Percentiles rank a stretch among this genome's conserved stretches.
Conservation (phyloP, 306 rosid species). For the Cicer cuneatum region DNA sequence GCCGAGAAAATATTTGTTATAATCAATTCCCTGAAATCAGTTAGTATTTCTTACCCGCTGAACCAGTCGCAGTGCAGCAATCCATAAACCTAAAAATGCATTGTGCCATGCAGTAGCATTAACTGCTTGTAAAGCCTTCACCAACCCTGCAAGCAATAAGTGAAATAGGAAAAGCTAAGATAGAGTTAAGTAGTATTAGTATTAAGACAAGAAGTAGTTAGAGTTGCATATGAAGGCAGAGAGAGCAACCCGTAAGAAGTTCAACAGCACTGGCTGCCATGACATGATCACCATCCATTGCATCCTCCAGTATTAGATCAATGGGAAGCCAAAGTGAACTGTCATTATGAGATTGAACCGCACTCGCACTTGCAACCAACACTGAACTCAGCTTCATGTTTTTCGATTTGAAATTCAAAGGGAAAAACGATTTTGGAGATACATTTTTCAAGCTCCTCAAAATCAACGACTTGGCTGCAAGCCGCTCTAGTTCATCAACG, state of each 20-base stretch:
- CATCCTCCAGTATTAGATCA: constrained; percentile 93
- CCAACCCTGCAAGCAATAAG: constrained; percentile 65
- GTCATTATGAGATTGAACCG: constrained; percentile 67
- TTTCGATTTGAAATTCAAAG: constrained; percentile 57
- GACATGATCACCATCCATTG: constrained; percentile 90
- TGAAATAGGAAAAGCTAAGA: constrained; percentile 7
- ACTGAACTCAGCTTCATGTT: constrained; percentile 65
- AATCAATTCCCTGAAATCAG: constrained; percentile 21
- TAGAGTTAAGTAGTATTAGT: no score
- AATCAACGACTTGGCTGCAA: constrained; percentile 66
- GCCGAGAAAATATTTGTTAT: neutral
- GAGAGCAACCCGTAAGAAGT: constrained; percentile 40
- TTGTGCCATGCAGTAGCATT: constrained; percentile 89
- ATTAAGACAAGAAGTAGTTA: neutral
- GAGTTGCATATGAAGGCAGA: neutral
- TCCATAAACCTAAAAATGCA: constrained; percentile 91
- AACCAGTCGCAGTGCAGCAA: constrained; percentile 88
- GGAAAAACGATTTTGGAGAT: constrained; percentile 63
- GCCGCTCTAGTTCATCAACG: constrained; percentile 57
- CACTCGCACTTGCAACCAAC: constrained; percentile 67
- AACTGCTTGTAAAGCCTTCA: constrained; percentile 82
- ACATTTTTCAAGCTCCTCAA: constrained; percentile 68
- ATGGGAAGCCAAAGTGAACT: constrained; percentile 92
- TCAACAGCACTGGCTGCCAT: constrained; percentile 81
- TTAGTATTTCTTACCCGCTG: constrained; percentile 76